Conservation (phyloP, 805 yeast genomes). For the Isabelozyma heimii region DNA sequence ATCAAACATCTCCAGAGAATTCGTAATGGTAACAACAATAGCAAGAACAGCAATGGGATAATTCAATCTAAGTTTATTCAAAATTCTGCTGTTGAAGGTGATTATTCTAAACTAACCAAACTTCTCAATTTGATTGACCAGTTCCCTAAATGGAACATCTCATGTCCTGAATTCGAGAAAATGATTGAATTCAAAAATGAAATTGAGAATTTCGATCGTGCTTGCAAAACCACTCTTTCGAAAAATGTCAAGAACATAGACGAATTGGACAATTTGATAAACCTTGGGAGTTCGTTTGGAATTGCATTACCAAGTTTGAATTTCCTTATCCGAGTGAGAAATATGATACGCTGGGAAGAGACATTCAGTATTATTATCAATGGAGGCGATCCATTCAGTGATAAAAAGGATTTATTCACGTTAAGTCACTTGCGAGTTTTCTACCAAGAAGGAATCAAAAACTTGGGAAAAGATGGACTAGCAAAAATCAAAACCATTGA, state of each 20-base stretch:
- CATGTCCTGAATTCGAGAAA: conserved; percentile 59
- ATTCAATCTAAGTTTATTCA: conserved; percentile 1
- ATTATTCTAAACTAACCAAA: conserved; percentile 16
- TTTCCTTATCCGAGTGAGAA: conserved; percentile 35
- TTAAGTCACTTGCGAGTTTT: conserved; percentile 26
- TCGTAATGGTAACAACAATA: conserved; percentile 23
- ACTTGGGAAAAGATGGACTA: conserved; percentile 28
- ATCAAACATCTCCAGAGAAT: conserved; percentile 52
- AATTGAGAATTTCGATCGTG: conserved; percentile 48
- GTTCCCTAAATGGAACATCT: conserved; percentile 50
- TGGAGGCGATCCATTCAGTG: conserved; percentile 41
- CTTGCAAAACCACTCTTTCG: conserved; percentile 40
- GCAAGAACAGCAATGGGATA: neutral
- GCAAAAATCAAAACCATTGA: conserved; percentile 29
- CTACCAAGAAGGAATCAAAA: conserved; percentile 22
- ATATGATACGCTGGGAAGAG: conserved; percentile 32
- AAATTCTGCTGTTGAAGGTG: neutral
- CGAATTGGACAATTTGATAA: conserved; percentile 53
- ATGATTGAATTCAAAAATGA: conserved; percentile 51
- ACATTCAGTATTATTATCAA: conserved; percentile 26
- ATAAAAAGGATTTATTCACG: conserved; percentile 32
- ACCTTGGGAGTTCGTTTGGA: conserved; percentile 60
- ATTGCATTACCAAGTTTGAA: conserved; percentile 47
- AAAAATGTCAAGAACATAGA: conserved; percentile 24
- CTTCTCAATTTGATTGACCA: conserved; percentile 40